These are phyloP conservation scores for Telopea speciosissima DNA, from an alignment of 177 flowering plant genomes.

Conservation along the genomic window DNA sequence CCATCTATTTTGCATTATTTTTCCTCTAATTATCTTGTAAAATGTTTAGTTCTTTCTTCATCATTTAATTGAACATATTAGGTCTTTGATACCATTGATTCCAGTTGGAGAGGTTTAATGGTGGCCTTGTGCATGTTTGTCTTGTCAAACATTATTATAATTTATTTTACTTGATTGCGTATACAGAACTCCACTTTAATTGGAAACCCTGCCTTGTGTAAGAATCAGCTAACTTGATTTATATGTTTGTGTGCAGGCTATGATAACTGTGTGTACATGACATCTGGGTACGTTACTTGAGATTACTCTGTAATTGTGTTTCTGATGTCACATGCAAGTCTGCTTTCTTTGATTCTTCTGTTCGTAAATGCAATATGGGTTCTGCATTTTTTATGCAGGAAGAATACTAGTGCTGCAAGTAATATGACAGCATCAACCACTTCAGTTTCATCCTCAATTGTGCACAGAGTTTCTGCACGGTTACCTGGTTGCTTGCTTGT, in stretches of 20 bases:
- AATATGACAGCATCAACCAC: constrained; percentile 36
- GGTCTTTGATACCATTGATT: not conserved
- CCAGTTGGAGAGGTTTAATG: not conserved
- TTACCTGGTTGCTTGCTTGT: constrained; percentile 16
- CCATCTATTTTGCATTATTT: not conserved
- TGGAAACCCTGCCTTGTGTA: not conserved
- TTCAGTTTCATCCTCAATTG: constrained; percentile 25
- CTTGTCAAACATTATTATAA: not conserved
- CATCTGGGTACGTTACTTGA: constrained; percentile 46
- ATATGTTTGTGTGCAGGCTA: constrained; percentile 55
- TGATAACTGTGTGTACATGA: constrained; percentile 72
- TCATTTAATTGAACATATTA: not conserved
- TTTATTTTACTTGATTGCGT: not conserved
- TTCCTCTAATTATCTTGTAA: not conserved
- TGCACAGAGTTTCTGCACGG: constrained; percentile 13
- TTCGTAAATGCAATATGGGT: not conserved
- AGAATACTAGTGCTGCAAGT: constrained; percentile 34
- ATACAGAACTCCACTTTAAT: not conserved
- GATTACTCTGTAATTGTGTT: not conserved
- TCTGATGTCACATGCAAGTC: not conserved
- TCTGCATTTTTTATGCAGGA: constrained; percentile 27
- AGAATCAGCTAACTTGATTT: not conserved
- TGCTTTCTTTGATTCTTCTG: not conserved
- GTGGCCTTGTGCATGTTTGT: not conserved
- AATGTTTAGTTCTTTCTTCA: not conserved